A percentile compares a stretch with the other conserved stretches of the same genome.
phyloP scores from a whole-genome alignment of 306 rosid species.

The Phaseolus lunatus region DNA sequence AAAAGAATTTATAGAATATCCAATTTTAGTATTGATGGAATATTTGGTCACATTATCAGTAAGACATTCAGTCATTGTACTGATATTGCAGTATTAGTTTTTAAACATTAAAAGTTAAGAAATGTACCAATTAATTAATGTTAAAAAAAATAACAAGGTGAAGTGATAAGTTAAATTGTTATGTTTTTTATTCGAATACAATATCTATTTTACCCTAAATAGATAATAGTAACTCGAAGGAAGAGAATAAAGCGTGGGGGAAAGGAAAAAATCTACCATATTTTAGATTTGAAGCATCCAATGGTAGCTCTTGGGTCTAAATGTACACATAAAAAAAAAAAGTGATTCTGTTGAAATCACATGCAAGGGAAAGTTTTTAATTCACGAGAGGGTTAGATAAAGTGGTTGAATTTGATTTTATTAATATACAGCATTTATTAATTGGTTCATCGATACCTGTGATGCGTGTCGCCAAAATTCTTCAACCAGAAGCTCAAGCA shows the following conservation, averaged over 20 bases:
- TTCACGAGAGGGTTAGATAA: not conserved
- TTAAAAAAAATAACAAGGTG: too few species aligned
- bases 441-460: not conserved
- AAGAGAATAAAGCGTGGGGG: not conserved
- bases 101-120: too few species aligned
- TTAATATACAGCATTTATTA: not conserved
- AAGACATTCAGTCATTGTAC: too few species aligned
- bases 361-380: conserved; percentile 12
- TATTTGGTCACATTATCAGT: too few species aligned
- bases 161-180: too few species aligned
- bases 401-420: conserved; percentile 37
- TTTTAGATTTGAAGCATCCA: not conserved
- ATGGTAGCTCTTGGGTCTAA: not conserved
- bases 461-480: conserved; percentile 10
- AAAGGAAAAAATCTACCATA: not conserved
- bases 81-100: too few species aligned
- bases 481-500: conserved; percentile 4
- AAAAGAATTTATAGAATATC: too few species aligned
- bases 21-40: too few species aligned
- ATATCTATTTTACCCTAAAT: too few species aligned
- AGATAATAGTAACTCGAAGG: too few species aligned
- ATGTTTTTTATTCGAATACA: too few species aligned
- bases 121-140: too few species aligned
- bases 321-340: conserved; percentile 11
- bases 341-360: conserved; percentile 22